phyloP scores from a whole-genome alignment of 768 basidiomycete genomes.

The Leccinum barrowsii region DNA sequence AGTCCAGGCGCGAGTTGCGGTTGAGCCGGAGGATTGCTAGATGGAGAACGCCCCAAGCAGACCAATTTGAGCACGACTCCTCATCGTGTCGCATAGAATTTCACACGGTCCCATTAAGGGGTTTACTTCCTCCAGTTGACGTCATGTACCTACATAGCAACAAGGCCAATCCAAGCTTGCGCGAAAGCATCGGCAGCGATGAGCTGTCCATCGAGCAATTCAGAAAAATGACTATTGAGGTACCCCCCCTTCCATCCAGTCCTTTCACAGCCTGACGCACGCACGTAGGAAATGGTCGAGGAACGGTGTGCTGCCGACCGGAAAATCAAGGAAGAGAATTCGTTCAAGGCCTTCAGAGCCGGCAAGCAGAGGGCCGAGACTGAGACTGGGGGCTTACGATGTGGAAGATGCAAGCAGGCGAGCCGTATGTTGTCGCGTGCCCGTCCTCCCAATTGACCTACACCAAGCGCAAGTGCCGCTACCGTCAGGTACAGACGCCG shows the following conservation, averaged over 20 bases:
- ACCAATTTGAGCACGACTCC: too few relatives aligned
- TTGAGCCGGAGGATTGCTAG: too few relatives aligned
- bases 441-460: not conserved
- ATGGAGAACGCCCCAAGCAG: too few relatives aligned
- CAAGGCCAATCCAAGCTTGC: slow-evolving; percentile 83
- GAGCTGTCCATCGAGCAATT: slow-evolving; percentile 68
- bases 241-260: slow-evolving; percentile 21
- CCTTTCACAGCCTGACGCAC: not conserved
- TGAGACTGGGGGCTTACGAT: slow-evolving; percentile 82
- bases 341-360: slow-evolving; percentile 88
- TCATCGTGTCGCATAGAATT: too few relatives aligned
- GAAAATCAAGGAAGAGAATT: slow-evolving; percentile 79
- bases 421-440: slow-evolving; percentile 9
- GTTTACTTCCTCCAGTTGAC: too few relatives aligned
- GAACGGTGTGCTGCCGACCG: slow-evolving; percentile 82
- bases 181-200: slow-evolving; percentile 83
- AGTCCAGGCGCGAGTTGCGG: too few relatives aligned
- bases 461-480: slow-evolving; percentile 74
- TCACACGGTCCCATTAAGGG: too few relatives aligned
- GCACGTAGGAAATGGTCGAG: slow-evolving; percentile 89
- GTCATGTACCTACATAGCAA: slow-evolving; percentile 25
- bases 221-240: slow-evolving; percentile 77
- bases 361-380: slow-evolving; percentile 91
- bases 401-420: slow-evolving; percentile 35
- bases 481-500: slow-evolving; percentile 90